Conservation (phyloP, 23 red algal species). For the Gracilaria vermiculophylla region DNA sequence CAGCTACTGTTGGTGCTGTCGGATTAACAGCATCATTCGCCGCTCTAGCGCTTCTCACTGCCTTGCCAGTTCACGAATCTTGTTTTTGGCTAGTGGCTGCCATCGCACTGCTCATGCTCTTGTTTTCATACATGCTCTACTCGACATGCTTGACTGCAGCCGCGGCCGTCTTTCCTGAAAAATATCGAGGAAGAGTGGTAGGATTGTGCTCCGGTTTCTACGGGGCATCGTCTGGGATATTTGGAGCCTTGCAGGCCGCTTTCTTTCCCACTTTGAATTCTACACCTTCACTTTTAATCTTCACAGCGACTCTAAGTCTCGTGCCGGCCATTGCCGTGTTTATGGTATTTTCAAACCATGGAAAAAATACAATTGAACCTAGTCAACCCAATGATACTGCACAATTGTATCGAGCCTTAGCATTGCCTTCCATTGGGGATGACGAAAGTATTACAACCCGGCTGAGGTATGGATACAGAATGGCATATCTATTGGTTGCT, state of each 20-base stretch:
- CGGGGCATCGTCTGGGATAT: constrained; percentile 29
- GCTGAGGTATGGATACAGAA: background rate
- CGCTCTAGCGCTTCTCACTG: background rate
- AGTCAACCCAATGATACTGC: background rate
- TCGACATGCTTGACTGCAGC: constrained; percentile 30
- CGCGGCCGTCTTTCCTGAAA: constrained; percentile 22
- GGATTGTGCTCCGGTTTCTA: constrained; percentile 26
- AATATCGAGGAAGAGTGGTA: constrained; percentile 42
- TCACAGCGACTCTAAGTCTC: background rate
- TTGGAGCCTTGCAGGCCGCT: constrained; percentile 36
- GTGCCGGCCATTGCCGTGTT: background rate
- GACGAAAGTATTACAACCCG: background rate
- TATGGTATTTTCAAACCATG: background rate
- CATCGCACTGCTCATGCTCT: constrained; percentile 11
- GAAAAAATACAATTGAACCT: background rate
- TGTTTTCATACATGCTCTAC: constrained; percentile 62
- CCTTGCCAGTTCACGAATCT: background rate
- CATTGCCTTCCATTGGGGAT: background rate
- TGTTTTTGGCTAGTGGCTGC: constrained; percentile 4
- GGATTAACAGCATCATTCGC: constrained; percentile 3
- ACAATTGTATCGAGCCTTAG: background rate
- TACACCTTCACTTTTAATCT: background rate
- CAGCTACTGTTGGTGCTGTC: constrained; percentile 14
- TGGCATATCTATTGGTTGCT: background rate
- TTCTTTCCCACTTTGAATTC: constrained; percentile 31